Evolutionary conservation across 192 early-diverging fungal genomes (phyloP).

Genomic region (Umbelopsis sp.): DNA sequence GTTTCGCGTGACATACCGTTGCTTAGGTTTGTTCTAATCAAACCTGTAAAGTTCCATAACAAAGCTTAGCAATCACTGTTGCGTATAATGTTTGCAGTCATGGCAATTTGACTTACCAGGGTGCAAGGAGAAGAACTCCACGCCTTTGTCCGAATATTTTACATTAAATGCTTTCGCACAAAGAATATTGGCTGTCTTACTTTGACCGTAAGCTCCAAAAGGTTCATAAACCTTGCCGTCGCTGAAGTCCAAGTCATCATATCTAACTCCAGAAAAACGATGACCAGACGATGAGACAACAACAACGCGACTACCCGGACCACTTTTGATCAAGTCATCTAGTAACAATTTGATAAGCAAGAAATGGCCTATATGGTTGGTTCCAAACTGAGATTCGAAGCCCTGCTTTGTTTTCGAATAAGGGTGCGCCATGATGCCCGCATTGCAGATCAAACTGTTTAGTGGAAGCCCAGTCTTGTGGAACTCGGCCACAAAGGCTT

Average conservation of each 20-base stretch:
- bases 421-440: slow-evolving; percentile 45
- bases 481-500: slow-evolving; percentile 6
- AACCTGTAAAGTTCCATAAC: too few relatives aligned
- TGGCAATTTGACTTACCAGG: not conserved
- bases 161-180: slow-evolving; percentile 36
- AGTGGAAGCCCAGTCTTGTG: slow-evolving; percentile 13
- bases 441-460: slow-evolving; percentile 19
- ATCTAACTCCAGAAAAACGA: not conserved
- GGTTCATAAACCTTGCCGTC: slow-evolving; percentile 16
- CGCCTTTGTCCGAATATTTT: slow-evolving; percentile 8
- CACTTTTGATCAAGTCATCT: not conserved
- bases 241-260: slow-evolving; percentile 12
- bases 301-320: not conserved
- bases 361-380: slow-evolving; percentile 48
- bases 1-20: too few relatives aligned
- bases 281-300: not conserved
- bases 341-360: slow-evolving; percentile 25
- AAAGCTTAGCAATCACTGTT: too few relatives aligned
- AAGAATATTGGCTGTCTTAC: slow-evolving; percentile 56
- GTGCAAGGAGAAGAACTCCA: slow-evolving; percentile 19
- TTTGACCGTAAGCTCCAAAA: slow-evolving; percentile 34
- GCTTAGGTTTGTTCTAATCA: too few relatives aligned
- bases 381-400: slow-evolving; percentile 52
- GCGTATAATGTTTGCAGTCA: too few relatives aligned
- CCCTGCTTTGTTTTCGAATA: slow-evolving; percentile 45